Conservation (phyloP, 306 rosid genomes). For the Gleditsia sinensis region DNA sequence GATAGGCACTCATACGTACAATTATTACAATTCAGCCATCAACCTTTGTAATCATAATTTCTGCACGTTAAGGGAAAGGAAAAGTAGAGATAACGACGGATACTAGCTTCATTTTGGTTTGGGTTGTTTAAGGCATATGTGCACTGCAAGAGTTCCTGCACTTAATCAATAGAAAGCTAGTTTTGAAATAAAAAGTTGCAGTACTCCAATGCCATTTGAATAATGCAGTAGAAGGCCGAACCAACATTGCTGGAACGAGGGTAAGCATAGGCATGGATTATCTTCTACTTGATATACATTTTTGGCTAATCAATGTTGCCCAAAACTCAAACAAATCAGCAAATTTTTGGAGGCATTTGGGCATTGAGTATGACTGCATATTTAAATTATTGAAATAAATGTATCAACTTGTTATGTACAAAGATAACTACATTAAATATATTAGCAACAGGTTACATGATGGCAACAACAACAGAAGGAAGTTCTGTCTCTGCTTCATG, state of each 20-base stretch:
- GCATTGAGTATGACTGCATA: conserved; percentile 31
- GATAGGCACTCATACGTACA: not conserved
- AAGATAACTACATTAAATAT: conserved; percentile 38
- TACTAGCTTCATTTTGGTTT: not conserved
- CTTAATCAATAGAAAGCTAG: too few species aligned
- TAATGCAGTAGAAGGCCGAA: not conserved
- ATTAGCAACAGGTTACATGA: conserved; percentile 65
- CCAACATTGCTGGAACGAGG: not conserved
- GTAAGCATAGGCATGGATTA: not conserved
- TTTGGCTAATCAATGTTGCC: conserved; percentile 22
- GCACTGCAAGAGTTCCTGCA: too few species aligned
- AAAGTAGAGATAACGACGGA: not conserved
- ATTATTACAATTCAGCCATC: not conserved
- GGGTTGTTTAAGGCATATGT: not conserved
- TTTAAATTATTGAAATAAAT: conserved; percentile 44
- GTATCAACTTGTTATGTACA: conserved; percentile 66
- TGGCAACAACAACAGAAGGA: conserved; percentile 81
- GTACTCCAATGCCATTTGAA: not conserved
- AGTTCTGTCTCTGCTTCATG: conserved; percentile 74
- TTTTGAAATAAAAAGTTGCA: not conserved
- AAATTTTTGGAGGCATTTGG: conserved; percentile 15
- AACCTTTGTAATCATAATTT: not conserved
- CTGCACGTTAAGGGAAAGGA: not conserved
- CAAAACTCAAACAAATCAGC: conserved; percentile 29
- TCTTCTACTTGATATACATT: not conserved